phyloP scores from a whole-genome alignment of 108 stramenopile species.

The Nitzschia palea region DNA sequence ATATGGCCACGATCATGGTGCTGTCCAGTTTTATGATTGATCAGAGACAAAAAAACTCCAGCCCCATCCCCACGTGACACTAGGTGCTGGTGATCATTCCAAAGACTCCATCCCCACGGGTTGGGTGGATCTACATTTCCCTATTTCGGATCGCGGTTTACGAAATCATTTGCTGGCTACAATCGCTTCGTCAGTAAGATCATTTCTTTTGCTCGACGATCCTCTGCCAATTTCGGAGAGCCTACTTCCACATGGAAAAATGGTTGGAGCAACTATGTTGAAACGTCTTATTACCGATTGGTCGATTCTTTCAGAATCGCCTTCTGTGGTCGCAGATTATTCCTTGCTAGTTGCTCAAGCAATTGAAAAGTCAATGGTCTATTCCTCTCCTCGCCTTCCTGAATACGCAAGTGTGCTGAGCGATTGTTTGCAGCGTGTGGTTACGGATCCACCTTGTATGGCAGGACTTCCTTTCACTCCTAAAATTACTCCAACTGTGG shows the following conservation, averaged over 20 bases:
- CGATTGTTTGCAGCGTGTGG: background rate
- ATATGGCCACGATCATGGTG: slow-evolving; percentile 12
- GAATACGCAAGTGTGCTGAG: background rate
- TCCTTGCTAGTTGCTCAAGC: slow-evolving; percentile 1
- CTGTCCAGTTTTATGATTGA: background rate
- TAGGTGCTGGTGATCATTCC: no score
- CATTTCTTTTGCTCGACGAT: background rate
- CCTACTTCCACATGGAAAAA: background rate
- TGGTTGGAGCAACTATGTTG: background rate
- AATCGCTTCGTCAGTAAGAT: background rate
- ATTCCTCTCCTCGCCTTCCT: background rate
- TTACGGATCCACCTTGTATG: background rate
- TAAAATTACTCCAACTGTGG: background rate
- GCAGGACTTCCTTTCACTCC: background rate
- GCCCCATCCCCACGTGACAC: background rate
- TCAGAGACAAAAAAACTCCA: background rate
- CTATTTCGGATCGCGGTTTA: background rate
- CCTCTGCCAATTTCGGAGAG: background rate
- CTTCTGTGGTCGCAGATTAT: background rate
- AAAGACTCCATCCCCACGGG: background rate
- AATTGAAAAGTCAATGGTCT: background rate
- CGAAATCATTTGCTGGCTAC: background rate
- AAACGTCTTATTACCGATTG: background rate
- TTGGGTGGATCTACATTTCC: background rate
- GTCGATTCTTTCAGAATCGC: background rate